Evolutionary conservation across 257 asterid species (phyloP).

Genomic region (Coffea canephora): DNA sequence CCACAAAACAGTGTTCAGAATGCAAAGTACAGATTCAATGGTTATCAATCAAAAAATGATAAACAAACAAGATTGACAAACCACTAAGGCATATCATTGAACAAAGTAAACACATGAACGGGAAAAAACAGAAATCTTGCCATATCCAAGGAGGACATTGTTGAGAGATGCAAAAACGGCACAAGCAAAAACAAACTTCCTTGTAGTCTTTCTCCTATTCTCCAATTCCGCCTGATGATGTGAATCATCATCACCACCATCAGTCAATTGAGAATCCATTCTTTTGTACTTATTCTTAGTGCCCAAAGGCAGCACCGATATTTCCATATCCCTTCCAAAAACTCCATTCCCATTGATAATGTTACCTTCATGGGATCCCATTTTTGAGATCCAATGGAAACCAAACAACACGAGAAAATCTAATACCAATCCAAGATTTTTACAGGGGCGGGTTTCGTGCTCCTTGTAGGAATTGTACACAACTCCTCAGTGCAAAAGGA

Average conservation of each 20-base stretch:
- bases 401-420: neutral
- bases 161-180: conserved; percentile 96
- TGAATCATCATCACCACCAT: conserved; percentile 41
- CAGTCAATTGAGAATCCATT: conserved; percentile 54
- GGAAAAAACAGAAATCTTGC: conserved; percentile 29
- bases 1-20: neutral
- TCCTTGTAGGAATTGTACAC: neutral
- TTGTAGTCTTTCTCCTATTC: conserved; percentile 46
- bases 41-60: neutral
- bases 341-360: conserved; percentile 35
- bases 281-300: conserved; percentile 60
- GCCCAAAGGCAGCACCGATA: conserved; percentile 48
- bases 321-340: conserved; percentile 32
- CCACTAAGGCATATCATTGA: neutral
- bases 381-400: conserved; percentile 16
- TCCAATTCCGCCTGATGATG: conserved; percentile 49
- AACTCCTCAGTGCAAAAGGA: neutral
- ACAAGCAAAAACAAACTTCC: conserved; percentile 85
- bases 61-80: neutral
- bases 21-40: neutral
- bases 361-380: conserved; percentile 50
- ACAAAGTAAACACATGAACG: neutral
- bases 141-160: conserved; percentile 92
- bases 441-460: conserved; percentile 10
- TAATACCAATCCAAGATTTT: conserved; percentile 3